phyloP scores from a whole-genome alignment of 2,329 filamentous ascomycete genomes.

The Xylaria sp. region DNA sequence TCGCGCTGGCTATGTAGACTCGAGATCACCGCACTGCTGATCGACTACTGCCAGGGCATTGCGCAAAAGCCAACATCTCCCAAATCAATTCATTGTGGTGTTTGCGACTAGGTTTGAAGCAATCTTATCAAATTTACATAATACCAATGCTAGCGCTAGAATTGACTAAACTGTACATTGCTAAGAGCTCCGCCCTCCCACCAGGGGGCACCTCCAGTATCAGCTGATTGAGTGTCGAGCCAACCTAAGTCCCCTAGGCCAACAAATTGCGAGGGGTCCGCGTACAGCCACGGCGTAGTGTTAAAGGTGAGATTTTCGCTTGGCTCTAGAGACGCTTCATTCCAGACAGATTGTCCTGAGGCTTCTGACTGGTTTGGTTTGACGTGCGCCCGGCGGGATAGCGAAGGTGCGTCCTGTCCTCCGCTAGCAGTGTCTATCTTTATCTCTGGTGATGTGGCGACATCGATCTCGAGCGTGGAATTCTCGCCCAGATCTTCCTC shows the following conservation, averaged over 20 bases:
- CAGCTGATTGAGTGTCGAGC: constrained; percentile 27
- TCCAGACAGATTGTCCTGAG: constrained; percentile 25
- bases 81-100: neutral
- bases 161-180: constrained; percentile 27
- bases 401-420: constrained; percentile 27
- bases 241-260: constrained; percentile 26
- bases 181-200: constrained; percentile 23
- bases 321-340: constrained; percentile 21
- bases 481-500: constrained; percentile 24
- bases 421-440: constrained; percentile 29
- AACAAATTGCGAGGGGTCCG: constrained; percentile 28
- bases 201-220: constrained; percentile 22
- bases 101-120: neutral
- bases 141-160: constrained; percentile 20
- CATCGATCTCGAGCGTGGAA: constrained; percentile 28
- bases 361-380: constrained; percentile 21
- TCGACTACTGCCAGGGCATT: neutral
- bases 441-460: constrained; percentile 28
- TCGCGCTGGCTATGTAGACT: neutral
- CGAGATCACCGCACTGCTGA: neutral
- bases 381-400: constrained; percentile 25
- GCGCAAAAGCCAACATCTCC: neutral
- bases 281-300: constrained; percentile 29
- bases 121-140: neutral
- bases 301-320: constrained; percentile 31